Evolutionary conservation across 352 stramenopile genomes (phyloP), one percentile per base, ranked within the genome.

Genomic region (Albugo candida): DNA sequence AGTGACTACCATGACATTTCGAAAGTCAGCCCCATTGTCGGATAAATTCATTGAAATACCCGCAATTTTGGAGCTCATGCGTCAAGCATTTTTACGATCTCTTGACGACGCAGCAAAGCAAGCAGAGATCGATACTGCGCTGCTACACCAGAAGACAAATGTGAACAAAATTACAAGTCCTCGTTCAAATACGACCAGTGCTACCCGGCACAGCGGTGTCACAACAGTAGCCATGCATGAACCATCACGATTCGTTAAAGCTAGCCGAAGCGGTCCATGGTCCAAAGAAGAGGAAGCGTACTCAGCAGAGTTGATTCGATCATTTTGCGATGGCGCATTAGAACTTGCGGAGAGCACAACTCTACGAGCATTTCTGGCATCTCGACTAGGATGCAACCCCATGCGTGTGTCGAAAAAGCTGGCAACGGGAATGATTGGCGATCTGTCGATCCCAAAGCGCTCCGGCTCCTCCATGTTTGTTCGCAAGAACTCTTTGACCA

Each of bases 381-480:
- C 64, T 5, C 63, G 70, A 4, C 59, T 84, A 46, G 65, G 65
- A 41, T 84, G 72, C 53, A 84, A 81, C 41, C 72, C 72, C 13
- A 84, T 81, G 70, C 64, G 72, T 14, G 68, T 83, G 24, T 83
- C 70, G 11, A 84, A 84, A 55, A 84, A 84, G 52, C 70, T 85
- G 12, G 70, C 72, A 2, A 81, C 64, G 48, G 66, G 76, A 36
- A 64, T 53, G 38, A 81, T 85, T 48, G 70, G 67, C 0, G 64
- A 74, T 35, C 67, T 78, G 42, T 67, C 60, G 40, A 83, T 85
- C 45, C 70, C 73, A 4, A 85, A 85, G 51, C 81, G 81, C 39
- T 53, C 83, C 17, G 70, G 73, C 10, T 77, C 62, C 20, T 75
- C 68, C 11, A 81, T 69, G 2, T 85, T 74, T 39, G 63, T 76